Percentiles rank a stretch among this genome's conserved stretches.
Conservation (phyloP, 2,329 filamentous ascomycete species). For the Clathrospora elynae region DNA sequence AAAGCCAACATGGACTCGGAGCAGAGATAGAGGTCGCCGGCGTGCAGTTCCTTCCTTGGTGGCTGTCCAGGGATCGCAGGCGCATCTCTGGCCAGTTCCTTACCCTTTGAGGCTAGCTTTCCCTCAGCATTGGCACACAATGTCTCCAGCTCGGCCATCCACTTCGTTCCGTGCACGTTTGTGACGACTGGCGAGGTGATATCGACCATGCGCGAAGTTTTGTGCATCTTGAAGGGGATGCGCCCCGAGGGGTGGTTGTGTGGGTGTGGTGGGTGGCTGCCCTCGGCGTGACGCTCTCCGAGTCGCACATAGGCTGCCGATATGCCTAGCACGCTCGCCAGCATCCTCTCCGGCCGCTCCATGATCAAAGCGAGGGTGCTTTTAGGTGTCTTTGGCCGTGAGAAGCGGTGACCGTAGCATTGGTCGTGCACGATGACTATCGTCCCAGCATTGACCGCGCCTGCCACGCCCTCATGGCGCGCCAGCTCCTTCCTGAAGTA, state of each 20-base stretch:
- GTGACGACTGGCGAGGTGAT: conserved; percentile 79
- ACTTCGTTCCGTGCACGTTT: conserved; percentile 86
- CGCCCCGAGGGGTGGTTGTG: conserved; percentile 62
- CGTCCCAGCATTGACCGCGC: conserved; percentile 60
- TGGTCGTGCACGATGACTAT: conserved; percentile 89
- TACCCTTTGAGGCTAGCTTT: conserved; percentile 76
- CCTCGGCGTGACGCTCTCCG: conserved; percentile 77
- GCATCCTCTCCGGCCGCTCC: conserved; percentile 88
- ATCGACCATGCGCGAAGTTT: conserved; percentile 73
- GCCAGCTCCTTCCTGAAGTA: conserved; percentile 73
- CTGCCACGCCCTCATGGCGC: conserved; percentile 58
- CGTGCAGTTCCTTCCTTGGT: conserved; percentile 72
- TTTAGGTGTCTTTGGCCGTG: conserved; percentile 77
- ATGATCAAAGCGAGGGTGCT: conserved; percentile 78
- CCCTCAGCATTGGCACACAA: conserved; percentile 84
- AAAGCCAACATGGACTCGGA: conserved; percentile 84
- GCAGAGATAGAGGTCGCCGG: conserved; percentile 90
- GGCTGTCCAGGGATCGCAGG: conserved; percentile 49
- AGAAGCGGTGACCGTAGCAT: conserved; percentile 92
- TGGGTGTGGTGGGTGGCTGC: conserved; percentile 69
- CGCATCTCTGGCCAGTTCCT: conserved; percentile 70
- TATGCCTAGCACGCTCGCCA: conserved; percentile 80
- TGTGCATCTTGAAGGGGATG: conserved; percentile 82
- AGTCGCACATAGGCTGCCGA: conserved; percentile 89
- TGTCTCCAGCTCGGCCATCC: conserved; percentile 88